These are phyloP conservation scores for Castanospermum australe DNA, from an alignment of 306 rosid species.

Conservation along the genomic window DNA sequence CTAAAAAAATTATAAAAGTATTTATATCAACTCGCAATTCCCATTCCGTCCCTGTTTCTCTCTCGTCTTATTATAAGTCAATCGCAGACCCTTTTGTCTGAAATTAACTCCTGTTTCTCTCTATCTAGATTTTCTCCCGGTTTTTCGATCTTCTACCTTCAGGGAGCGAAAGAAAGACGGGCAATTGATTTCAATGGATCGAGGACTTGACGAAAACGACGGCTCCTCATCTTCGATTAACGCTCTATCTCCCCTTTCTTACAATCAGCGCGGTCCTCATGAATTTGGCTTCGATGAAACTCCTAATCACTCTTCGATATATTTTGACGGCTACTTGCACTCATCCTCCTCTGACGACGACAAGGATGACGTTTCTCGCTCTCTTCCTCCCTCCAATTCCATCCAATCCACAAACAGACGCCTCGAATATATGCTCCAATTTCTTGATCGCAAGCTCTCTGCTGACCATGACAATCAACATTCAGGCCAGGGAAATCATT, in stretches of 20 bases:
- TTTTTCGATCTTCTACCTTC: neutral
- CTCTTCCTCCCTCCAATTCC: slow-evolving; percentile 40
- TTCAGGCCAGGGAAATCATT: neutral
- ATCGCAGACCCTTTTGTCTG: neutral
- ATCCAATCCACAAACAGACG: slow-evolving; percentile 76
- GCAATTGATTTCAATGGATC: neutral
- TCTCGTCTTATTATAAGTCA: neutral
- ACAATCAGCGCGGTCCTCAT: slow-evolving; percentile 14
- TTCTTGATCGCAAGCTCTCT: slow-evolving; percentile 82
- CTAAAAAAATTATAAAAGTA: too few species aligned
- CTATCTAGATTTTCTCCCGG: neutral
- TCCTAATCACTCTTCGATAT: neutral
- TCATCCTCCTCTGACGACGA: slow-evolving; percentile 49
- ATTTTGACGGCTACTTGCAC: slow-evolving; percentile 1
- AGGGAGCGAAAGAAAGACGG: neutral
- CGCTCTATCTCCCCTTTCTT: neutral
- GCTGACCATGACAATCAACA: neutral
- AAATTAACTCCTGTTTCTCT: neutral
- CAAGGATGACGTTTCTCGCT: slow-evolving; percentile 38
- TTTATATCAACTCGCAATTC: neutral
- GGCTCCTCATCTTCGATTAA: neutral
- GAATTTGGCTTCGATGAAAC: slow-evolving; percentile 23
- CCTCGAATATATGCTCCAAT: slow-evolving; percentile 85
- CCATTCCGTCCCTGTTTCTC: neutral
- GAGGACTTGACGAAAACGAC: neutral